A percentile compares a stretch with the other conserved stretches of the same genome.
These are phyloP conservation scores for Akanthomyces uredinophilus DNA, from an alignment of 2,329 filamentous ascomycete genomes.

Conservation along the genomic window DNA sequence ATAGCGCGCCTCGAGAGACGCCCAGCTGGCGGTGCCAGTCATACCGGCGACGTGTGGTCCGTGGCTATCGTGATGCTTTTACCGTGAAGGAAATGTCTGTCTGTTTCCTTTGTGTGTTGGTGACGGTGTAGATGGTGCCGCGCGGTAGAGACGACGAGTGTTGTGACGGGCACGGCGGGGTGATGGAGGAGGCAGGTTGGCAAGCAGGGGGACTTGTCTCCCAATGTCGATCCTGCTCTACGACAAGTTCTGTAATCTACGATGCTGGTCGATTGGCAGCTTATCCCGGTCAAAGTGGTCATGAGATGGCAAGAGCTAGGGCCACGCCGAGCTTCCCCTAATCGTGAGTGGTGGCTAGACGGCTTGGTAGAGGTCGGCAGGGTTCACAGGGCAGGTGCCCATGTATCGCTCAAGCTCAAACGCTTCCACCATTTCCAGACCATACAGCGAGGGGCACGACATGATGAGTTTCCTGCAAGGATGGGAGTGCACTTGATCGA, in stretches of 20 bases:
- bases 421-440: too few relatives aligned
- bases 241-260: not conserved
- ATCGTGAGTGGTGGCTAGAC: not conserved
- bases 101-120: not conserved
- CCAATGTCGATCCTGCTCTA: not conserved
- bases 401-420: too few relatives aligned
- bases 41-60: not conserved
- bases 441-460: not conserved
- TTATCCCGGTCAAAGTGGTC: not conserved
- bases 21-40: slow-evolving; percentile 7
- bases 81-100: too few relatives aligned
- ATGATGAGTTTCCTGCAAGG: not conserved
- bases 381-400: too few relatives aligned
- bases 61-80: not conserved
- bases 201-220: not conserved
- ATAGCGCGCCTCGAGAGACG: slow-evolving; percentile 12
- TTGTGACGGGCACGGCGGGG: not conserved
- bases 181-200: not conserved
- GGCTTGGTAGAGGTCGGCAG: not conserved
- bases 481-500: not conserved
- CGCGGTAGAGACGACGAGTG: too few relatives aligned
- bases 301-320: slow-evolving; percentile 4
- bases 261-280: not conserved
- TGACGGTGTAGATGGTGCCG: not conserved
- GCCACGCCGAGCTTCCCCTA: slow-evolving; percentile 3